Conservation (phyloP, 177 flowering plant genomes). For the Tripterygium wilfordii region DNA sequence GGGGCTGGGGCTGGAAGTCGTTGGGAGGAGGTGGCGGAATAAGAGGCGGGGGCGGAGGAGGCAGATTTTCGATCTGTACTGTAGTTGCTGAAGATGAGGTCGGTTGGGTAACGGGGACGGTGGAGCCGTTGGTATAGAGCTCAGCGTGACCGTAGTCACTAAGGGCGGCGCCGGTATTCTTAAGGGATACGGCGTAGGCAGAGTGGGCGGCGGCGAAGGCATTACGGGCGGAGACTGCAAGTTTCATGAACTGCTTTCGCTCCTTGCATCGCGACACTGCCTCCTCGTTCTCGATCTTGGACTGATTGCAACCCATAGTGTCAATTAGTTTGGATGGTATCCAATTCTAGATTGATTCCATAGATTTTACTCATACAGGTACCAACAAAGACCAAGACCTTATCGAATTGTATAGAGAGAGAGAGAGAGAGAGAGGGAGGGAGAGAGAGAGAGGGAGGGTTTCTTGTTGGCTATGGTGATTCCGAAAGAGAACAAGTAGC, state of each 20-base stretch:
- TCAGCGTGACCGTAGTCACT: conserved; percentile 50
- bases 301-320: conserved; percentile 45
- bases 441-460: too few relatives aligned
- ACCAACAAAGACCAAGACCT: too few relatives aligned
- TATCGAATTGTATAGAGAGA: too few relatives aligned
- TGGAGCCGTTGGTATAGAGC: conserved; percentile 59
- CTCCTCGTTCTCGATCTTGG: conserved; percentile 53
- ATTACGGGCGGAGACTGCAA: conserved; percentile 39
- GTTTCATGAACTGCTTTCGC: conserved; percentile 40
- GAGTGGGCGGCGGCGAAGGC: conserved; percentile 57
- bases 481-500: too few relatives aligned
- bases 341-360: too few relatives aligned
- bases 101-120: conserved; percentile 67
- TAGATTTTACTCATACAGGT: too few relatives aligned
- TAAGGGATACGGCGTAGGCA: conserved; percentile 31
- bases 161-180: conserved; percentile 49
- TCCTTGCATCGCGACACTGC: conserved; percentile 46
- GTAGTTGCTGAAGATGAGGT: conserved; percentile 80
- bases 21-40: conserved; percentile 22
- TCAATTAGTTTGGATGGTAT: too few relatives aligned
- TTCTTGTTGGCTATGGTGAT: too few relatives aligned
- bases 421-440: too few relatives aligned
- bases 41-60: conserved; percentile 11
- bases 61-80: not conserved
- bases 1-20: conserved; percentile 8